These are phyloP conservation scores for Boletus reticulatus DNA, from an alignment of 768 basidiomycete genomes.

Conservation along the genomic window DNA sequence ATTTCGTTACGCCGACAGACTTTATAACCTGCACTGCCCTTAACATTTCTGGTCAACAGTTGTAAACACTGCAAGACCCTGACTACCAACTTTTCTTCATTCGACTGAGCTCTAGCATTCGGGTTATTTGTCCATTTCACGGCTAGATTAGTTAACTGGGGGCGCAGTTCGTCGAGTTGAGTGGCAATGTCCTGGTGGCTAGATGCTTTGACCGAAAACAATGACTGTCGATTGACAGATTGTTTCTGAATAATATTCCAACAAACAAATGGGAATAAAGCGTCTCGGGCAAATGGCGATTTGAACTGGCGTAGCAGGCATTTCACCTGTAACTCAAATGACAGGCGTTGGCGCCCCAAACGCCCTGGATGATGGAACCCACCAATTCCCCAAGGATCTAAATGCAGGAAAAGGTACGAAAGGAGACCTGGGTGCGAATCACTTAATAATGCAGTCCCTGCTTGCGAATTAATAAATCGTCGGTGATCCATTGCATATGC, in stretches of 20 bases:
- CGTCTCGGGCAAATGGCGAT: neutral
- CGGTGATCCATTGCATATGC: neutral
- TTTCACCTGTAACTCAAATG: neutral
- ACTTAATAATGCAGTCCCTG: neutral
- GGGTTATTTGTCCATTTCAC: too few relatives aligned
- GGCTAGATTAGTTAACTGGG: too few relatives aligned
- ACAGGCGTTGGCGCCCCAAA: accelerated
- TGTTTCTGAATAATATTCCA: neutral
- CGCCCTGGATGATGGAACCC: neutral
- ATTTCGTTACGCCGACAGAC: neutral
- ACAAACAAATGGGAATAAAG: neutral
- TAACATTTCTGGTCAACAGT: too few relatives aligned
- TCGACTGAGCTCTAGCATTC: too few relatives aligned
- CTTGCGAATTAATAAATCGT: neutral
- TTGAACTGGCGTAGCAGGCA: neutral
- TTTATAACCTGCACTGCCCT: neutral
- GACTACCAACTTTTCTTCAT: too few relatives aligned
- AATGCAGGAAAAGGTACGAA: neutral
- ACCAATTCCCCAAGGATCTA: neutral
- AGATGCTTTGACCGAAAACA: too few relatives aligned
- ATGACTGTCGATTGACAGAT: neutral
- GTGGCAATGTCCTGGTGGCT: too few relatives aligned
- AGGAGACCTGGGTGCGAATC: neutral
- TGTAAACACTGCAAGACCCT: too few relatives aligned
- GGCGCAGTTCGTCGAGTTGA: too few relatives aligned